Conservation (phyloP, 2,329 filamentous ascomycete species). For the Penicillium sp. region DNA sequence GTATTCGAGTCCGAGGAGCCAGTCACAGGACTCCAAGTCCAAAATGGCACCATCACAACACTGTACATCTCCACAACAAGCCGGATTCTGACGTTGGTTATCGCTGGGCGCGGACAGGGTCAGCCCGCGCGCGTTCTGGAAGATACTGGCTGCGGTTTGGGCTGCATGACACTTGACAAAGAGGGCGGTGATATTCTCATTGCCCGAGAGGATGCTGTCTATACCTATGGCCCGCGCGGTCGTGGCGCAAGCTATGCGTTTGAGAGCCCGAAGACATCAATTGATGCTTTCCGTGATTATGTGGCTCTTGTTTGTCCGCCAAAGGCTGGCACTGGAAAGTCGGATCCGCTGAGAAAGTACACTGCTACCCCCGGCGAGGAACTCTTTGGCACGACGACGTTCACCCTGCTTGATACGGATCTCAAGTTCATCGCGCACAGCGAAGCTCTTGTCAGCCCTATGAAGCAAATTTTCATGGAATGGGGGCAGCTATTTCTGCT, state of each 20-base stretch:
- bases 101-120: slow-evolving; percentile 85
- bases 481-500: slow-evolving; percentile 94
- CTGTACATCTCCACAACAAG: slow-evolving; percentile 91
- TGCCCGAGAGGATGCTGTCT: slow-evolving; percentile 92
- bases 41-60: slow-evolving; percentile 65
- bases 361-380: slow-evolving; percentile 72
- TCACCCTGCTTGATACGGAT: slow-evolving; percentile 89
- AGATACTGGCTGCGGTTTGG: slow-evolving; percentile 85
- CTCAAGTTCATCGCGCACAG: slow-evolving; percentile 87
- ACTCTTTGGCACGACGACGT: slow-evolving; percentile 82
- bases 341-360: slow-evolving; percentile 70
- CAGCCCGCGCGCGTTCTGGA: slow-evolving; percentile 86
- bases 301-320: slow-evolving; percentile 83
- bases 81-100: slow-evolving; percentile 80
- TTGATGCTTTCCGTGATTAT: slow-evolving; percentile 81
- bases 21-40: slow-evolving; percentile 84
- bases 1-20: slow-evolving; percentile 97
- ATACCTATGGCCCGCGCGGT: slow-evolving; percentile 84
- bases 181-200: slow-evolving; percentile 82
- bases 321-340: slow-evolving; percentile 55
- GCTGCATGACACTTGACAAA: slow-evolving; percentile 88
- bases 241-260: slow-evolving; percentile 87
- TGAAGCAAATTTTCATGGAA: slow-evolving; percentile 77
- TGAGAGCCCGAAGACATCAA: slow-evolving; percentile 82
- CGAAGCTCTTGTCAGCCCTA: slow-evolving; percentile 77